These are phyloP conservation scores for Plasmodium coatneyi DNA, from an alignment of 169 alveolate genomes.

Conservation along the genomic window DNA sequence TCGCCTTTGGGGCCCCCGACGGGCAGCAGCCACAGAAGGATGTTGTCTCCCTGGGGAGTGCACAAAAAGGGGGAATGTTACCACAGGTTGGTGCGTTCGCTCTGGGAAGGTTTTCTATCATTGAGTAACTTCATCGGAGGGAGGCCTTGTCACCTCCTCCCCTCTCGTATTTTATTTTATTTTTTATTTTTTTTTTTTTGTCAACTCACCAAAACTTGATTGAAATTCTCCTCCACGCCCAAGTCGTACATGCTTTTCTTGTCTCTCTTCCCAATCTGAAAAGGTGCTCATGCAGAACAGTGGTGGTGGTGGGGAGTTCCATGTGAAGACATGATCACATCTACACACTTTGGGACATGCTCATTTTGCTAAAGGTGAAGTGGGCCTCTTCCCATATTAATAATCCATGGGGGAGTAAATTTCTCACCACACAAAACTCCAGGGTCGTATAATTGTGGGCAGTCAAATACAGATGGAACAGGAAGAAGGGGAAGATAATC, in stretches of 20 bases:
- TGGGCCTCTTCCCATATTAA: not conserved
- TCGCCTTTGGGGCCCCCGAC: slow-evolving; percentile 54
- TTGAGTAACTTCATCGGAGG: not conserved
- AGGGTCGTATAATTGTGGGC: slow-evolving; percentile 50
- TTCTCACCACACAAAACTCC: slow-evolving; percentile 51
- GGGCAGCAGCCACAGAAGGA: slow-evolving; percentile 39
- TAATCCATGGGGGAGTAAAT: not conserved
- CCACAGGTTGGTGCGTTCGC: not conserved
- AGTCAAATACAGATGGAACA: slow-evolving; percentile 35
- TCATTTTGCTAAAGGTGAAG: not conserved
- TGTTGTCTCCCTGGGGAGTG: slow-evolving; percentile 34
- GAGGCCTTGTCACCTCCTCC: not conserved
- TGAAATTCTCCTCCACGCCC: slow-evolving; percentile 65
- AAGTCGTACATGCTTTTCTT: slow-evolving; percentile 45
- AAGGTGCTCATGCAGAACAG: not conserved
- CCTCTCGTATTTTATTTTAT: not conserved
- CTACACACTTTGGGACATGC: not conserved
- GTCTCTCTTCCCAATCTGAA: slow-evolving; percentile 28
- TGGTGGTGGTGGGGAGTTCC: not conserved
- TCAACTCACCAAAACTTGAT: slow-evolving; percentile 39
- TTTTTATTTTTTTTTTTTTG: not conserved
- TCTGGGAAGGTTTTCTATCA: not conserved
- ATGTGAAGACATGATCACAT: not conserved
- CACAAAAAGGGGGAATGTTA: not conserved
- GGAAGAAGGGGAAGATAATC: slow-evolving; percentile 53